Evolutionary conservation across 2,329 filamentous ascomycete genomes (phyloP).

Genomic region (Xylariaceae sp.): DNA sequence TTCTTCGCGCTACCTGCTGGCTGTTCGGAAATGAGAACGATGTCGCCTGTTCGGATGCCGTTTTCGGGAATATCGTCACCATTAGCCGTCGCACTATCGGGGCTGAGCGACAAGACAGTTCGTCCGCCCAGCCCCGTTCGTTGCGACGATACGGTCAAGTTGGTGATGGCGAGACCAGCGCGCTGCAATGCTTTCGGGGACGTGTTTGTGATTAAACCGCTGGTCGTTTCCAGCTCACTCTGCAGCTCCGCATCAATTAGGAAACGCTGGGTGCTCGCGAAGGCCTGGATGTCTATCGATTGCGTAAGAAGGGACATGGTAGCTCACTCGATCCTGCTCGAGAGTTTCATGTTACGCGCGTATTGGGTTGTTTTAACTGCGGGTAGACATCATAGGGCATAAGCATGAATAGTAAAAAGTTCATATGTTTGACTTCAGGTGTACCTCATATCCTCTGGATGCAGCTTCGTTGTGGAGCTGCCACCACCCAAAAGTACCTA

Average conservation of each 20-base stretch:
- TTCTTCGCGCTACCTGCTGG: constrained; percentile 68
- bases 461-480: no score
- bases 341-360: no score
- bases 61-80: constrained; percentile 60
- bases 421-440: no score
- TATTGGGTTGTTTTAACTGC: no score
- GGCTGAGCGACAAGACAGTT: constrained; percentile 74
- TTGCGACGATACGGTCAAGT: constrained; percentile 68
- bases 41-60: constrained; percentile 71
- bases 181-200: constrained; percentile 67
- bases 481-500: no score
- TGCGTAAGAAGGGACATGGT: constrained; percentile 36
- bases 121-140: constrained; percentile 91
- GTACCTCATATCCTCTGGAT: no score
- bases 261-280: constrained; percentile 66
- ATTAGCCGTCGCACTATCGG: constrained; percentile 62
- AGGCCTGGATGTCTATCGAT: constrained; percentile 60
- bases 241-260: constrained; percentile 69
- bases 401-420: no score
- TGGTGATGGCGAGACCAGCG: constrained; percentile 74
- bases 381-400: no score
- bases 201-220: constrained; percentile 61
- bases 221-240: constrained; percentile 68
- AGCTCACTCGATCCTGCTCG: not conserved
- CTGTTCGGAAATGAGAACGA: constrained; percentile 73